Percentiles rank a stretch among this genome's conserved stretches.
phyloP scores from a whole-genome alignment of 1,139 yeast species.

The Debaryomyces subglobosus region DNA sequence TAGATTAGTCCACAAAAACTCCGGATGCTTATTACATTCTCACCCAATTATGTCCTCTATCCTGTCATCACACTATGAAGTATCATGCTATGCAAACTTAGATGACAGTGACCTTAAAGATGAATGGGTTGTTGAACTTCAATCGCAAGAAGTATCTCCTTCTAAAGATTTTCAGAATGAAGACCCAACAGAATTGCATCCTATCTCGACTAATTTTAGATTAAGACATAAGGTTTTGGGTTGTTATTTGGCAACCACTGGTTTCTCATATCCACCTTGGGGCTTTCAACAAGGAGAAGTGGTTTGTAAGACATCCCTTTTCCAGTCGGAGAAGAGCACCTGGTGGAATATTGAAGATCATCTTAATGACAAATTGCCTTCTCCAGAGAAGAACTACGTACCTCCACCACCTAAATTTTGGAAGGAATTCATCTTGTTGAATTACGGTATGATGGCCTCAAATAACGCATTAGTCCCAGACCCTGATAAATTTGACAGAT shows the following conservation, averaged over 20 bases:
- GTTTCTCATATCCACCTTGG: slow-evolving; percentile 74
- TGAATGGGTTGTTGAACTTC: slow-evolving; percentile 73
- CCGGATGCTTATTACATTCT: slow-evolving; percentile 63
- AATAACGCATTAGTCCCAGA: slow-evolving; percentile 79
- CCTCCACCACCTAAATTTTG: slow-evolving; percentile 73
- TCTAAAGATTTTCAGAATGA: slow-evolving; percentile 49
- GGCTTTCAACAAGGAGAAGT: slow-evolving; percentile 84
- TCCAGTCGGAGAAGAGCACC: slow-evolving; percentile 61
- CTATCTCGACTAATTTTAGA: slow-evolving; percentile 71
- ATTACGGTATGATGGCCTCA: slow-evolving; percentile 79
- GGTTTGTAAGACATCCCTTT: slow-evolving; percentile 59
- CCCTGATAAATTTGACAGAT: slow-evolving; percentile 61
- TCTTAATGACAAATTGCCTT: slow-evolving; percentile 44
- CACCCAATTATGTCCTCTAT: slow-evolving; percentile 61
- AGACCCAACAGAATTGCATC: slow-evolving; percentile 51
- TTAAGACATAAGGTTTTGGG: slow-evolving; percentile 63
- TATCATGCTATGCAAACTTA: slow-evolving; percentile 66
- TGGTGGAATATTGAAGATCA: slow-evolving; percentile 86
- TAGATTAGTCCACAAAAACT: slow-evolving; percentile 56
- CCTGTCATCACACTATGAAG: slow-evolving; percentile 58
- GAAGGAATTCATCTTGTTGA: slow-evolving; percentile 68
- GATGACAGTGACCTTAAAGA: slow-evolving; percentile 61
- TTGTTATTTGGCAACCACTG: slow-evolving; percentile 76
- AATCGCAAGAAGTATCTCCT: slow-evolving; percentile 57
- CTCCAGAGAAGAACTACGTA: slow-evolving; percentile 42